These are phyloP conservation scores for Nothopassalora personata DNA, from an alignment of 2,329 filamentous ascomycete species.

Conservation along the genomic window DNA sequence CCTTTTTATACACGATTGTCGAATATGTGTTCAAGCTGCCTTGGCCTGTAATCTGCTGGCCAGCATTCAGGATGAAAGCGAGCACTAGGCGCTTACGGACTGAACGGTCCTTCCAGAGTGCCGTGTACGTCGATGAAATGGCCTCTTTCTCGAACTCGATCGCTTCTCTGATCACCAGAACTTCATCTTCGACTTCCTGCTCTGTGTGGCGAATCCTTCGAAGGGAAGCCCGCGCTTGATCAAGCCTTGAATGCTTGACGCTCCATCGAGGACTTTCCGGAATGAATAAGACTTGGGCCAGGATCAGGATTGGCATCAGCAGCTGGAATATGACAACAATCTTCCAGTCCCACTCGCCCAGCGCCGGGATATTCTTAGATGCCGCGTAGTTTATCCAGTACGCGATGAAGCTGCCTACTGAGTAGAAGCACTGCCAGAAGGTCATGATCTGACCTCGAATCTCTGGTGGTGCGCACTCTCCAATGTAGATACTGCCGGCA, in stretches of 20 bases:
- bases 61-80: constrained; percentile 62
- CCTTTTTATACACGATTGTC: constrained; percentile 67
- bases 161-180: constrained; percentile 60
- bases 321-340: constrained; percentile 69
- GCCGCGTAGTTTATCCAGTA: constrained; percentile 63
- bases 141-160: constrained; percentile 68
- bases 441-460: constrained; percentile 65
- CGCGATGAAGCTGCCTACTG: constrained; percentile 60
- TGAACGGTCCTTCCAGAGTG: constrained; percentile 65
- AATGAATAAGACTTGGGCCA: constrained; percentile 58
- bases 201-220: constrained; percentile 58
- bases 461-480: constrained; percentile 59
- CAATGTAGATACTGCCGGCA: constrained; percentile 62
- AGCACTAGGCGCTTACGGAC: constrained; percentile 62
- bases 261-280: constrained; percentile 66
- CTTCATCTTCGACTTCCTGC: constrained; percentile 62
- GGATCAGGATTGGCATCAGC: constrained; percentile 59
- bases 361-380: constrained; percentile 47
- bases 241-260: constrained; percentile 57
- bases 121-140: constrained; percentile 57
- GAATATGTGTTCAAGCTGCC: constrained; percentile 68
- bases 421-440: constrained; percentile 66
- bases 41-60: constrained; percentile 67
- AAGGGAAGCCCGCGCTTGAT: constrained; percentile 55
- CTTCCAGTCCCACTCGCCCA: constrained; percentile 67